These are phyloP conservation scores for Camellia japonica DNA, from an alignment of 148 eudicot species.

Conservation along the genomic window DNA sequence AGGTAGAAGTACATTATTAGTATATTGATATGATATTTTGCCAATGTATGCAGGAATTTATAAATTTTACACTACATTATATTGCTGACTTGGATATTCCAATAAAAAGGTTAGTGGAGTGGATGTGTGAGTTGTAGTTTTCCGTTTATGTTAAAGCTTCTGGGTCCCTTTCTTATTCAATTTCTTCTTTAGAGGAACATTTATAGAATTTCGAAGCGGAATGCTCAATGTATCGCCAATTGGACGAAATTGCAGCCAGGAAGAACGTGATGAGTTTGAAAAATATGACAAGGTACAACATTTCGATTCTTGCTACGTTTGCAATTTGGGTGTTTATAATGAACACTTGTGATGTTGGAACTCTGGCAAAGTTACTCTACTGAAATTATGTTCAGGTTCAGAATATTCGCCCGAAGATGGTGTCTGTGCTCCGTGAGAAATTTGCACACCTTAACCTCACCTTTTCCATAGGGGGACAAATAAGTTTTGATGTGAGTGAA, in stretches of 20 bases:
- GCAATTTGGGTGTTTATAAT: not conserved
- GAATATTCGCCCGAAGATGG: conserved; percentile 80
- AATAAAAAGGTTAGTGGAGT: conserved; percentile 63
- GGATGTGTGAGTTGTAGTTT: not conserved
- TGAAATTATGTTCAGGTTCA: conserved; percentile 48
- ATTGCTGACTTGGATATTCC: conserved; percentile 96
- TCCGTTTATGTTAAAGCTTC: conserved; percentile 9
- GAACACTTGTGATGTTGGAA: not conserved
- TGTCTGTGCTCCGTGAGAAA: conserved; percentile 80
- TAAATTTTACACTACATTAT: conserved; percentile 85
- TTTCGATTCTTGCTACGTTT: not conserved
- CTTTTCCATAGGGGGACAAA: conserved; percentile 93
- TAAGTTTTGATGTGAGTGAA: conserved; percentile 86
- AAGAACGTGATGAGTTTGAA: conserved; percentile 94
- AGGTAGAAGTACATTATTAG: not conserved
- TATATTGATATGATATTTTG: conserved; percentile 1
- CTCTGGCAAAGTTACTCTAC: not conserved
- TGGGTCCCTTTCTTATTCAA: not conserved
- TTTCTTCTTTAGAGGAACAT: conserved; percentile 67
- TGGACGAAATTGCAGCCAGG: conserved; percentile 97
- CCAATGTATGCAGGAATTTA: conserved; percentile 71
- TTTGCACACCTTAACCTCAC: conserved; percentile 81
- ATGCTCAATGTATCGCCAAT: conserved; percentile 97
- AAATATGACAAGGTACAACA: conserved; percentile 83
- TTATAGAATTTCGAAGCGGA: conserved; percentile 92